Conservation (phyloP, 1,139 yeast species). For the Yamadazyma pseudoaaseri region DNA sequence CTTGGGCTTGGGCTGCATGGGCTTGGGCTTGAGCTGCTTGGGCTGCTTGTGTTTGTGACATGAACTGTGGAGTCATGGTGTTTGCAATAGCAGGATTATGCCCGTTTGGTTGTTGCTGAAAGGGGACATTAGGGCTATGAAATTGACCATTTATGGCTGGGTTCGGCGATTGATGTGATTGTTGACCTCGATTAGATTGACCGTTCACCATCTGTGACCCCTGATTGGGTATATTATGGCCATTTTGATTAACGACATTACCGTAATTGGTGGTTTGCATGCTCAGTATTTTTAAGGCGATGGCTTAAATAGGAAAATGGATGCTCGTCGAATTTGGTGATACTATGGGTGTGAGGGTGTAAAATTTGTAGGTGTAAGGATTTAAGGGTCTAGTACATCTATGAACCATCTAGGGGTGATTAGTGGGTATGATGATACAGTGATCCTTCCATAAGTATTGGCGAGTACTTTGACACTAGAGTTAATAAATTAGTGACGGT, state of each 20-base stretch:
- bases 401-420: too few relatives aligned
- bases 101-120: conserved; percentile 8
- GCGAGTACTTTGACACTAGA: too few relatives aligned
- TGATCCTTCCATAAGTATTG: too few relatives aligned
- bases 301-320: background rate
- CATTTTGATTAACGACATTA: conserved; percentile 3
- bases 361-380: background rate
- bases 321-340: conserved; percentile 1
- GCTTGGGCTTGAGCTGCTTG: conserved; percentile 7
- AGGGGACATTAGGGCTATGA: conserved; percentile 15
- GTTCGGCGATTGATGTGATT: conserved; percentile 3
- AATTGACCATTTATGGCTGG: conserved; percentile 1
- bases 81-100: background rate
- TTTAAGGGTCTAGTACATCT: too few relatives aligned
- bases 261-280: conserved; percentile 8
- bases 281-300: too few relatives aligned
- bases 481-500: too few relatives aligned
- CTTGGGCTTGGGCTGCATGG: conserved; percentile 9
- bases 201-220: background rate
- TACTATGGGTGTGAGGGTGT: background rate
- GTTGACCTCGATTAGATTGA: conserved; percentile 1
- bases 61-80: conserved; percentile 6
- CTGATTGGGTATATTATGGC: conserved; percentile 1
- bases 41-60: conserved; percentile 5
- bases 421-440: too few relatives aligned